A percentile compares a stretch with the other conserved stretches of the same genome.
phyloP scores from a whole-genome alignment of 495 filamentous ascomycete species.

The Hyphodiscus hymeniophilus region DNA sequence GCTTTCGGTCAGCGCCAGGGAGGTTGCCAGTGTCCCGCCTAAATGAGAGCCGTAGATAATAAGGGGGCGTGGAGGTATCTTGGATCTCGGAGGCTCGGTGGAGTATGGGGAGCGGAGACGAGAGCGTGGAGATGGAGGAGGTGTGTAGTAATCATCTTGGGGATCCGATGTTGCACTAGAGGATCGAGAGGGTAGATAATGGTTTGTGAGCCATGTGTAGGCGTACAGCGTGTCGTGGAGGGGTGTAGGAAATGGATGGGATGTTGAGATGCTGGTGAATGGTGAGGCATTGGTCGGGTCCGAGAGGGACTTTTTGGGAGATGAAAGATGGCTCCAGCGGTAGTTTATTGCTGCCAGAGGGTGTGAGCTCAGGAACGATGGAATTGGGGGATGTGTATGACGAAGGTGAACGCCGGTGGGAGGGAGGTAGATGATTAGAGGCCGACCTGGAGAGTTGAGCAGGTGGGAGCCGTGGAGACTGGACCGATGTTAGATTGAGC shows the following conservation, averaged over 20 bases:
- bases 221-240: constrained; percentile 39
- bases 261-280: not conserved
- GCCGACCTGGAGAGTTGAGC: constrained; percentile 3
- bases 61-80: constrained; percentile 18
- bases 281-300: not conserved
- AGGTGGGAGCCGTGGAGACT: constrained; percentile 15
- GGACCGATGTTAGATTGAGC: constrained; percentile 3
- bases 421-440: constrained; percentile 18
- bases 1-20: constrained; percentile 40
- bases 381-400: constrained; percentile 5
- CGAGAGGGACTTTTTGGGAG: no score
- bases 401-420: constrained; percentile 11
- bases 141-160: not conserved
- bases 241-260: constrained; percentile 31
- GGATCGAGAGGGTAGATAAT: not conserved
- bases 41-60: constrained; percentile 43
- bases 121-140: not conserved
- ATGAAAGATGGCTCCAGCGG: constrained; percentile 17
- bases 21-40: constrained; percentile 38
- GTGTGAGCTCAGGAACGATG: constrained; percentile 6
- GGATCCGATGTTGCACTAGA: not conserved
- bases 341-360: constrained; percentile 18
- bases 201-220: constrained; percentile 27
- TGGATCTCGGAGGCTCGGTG: constrained; percentile 16
- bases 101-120: constrained; percentile 14